phyloP scores from a whole-genome alignment of 495 filamentous ascomycete species.

The Talaromyces trachyspermus region DNA sequence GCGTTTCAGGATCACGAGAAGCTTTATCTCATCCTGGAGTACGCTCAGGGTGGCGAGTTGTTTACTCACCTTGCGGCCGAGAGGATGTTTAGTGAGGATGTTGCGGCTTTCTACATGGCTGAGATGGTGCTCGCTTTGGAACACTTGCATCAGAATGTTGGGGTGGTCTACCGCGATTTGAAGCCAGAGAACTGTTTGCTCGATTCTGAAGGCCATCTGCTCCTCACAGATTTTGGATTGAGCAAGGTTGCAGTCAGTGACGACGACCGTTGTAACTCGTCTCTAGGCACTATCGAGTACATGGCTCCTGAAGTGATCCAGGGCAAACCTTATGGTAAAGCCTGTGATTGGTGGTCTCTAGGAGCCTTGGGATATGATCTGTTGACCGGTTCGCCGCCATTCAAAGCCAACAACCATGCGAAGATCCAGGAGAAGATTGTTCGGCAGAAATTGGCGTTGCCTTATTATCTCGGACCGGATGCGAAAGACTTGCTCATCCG shows the following conservation, averaged over 20 bases:
- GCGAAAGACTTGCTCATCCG: conserved; percentile 89
- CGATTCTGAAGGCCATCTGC: conserved; percentile 82
- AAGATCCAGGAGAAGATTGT: conserved; percentile 92
- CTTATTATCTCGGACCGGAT: conserved; percentile 81
- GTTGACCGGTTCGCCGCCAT: conserved; percentile 83
- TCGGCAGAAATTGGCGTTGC: conserved; percentile 77
- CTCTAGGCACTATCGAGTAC: conserved; percentile 89
- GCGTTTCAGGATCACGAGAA: conserved; percentile 98
- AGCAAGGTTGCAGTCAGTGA: conserved; percentile 87
- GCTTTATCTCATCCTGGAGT: conserved; percentile 94
- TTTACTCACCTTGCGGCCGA: conserved; percentile 86
- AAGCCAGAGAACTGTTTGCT: conserved; percentile 98
- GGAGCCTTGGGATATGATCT: conserved; percentile 88
- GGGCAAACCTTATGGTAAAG: conserved; percentile 75
- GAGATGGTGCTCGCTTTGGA: conserved; percentile 92
- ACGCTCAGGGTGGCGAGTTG: conserved; percentile 93
- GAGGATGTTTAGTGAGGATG: conserved; percentile 83
- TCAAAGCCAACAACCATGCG: conserved; percentile 78
- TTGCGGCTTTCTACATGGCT: conserved; percentile 94
- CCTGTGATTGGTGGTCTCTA: conserved; percentile 98
- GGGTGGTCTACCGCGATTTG: conserved; percentile 92
- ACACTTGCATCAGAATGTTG: conserved; percentile 83
- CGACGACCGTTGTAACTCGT: conserved; percentile 71
- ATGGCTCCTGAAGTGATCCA: conserved; percentile 95
- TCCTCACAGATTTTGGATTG: conserved; percentile 94